phyloP scores from a whole-genome alignment of 129 eudicot genomes.

The Lactuca sativa region DNA sequence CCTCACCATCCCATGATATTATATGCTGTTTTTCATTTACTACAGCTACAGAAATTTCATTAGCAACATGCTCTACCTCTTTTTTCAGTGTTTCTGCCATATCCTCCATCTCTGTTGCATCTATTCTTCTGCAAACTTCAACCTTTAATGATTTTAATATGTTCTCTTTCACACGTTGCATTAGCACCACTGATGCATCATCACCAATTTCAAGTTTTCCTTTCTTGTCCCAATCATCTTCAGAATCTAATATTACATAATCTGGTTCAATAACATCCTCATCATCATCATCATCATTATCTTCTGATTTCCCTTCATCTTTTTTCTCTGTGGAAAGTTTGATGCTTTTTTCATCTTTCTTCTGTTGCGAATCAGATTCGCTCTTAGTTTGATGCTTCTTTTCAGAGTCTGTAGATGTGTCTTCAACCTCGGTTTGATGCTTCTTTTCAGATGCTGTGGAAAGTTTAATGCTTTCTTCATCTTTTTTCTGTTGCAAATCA shows the following conservation, averaged over 20 bases:
- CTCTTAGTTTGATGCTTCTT: neutral
- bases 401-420: constrained; percentile 23
- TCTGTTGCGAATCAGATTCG: constrained; percentile 29
- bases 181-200: constrained; percentile 25
- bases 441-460: neutral
- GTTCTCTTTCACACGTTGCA: constrained; percentile 42
- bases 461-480: neutral
- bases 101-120: constrained; percentile 48
- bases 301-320: constrained; percentile 40
- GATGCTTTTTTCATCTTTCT: constrained; percentile 29
- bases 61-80: constrained; percentile 62
- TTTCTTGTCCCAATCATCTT: constrained; percentile 31
- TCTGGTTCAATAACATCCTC: constrained; percentile 68
- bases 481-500: constrained; percentile 29
- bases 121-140: constrained; percentile 65
- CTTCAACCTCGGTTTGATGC: neutral
- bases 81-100: constrained; percentile 47
- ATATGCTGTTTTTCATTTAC: constrained; percentile 40
- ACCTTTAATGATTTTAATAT: constrained; percentile 51
- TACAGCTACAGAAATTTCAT: constrained; percentile 56
- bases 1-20: constrained; percentile 28
- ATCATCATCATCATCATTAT: constrained; percentile 25
- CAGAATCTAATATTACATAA: constrained; percentile 64
- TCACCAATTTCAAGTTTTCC: constrained; percentile 27
- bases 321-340: constrained; percentile 25